Conservation (phyloP, 345 rosid genomes). For the Gossypium raimondii region DNA sequence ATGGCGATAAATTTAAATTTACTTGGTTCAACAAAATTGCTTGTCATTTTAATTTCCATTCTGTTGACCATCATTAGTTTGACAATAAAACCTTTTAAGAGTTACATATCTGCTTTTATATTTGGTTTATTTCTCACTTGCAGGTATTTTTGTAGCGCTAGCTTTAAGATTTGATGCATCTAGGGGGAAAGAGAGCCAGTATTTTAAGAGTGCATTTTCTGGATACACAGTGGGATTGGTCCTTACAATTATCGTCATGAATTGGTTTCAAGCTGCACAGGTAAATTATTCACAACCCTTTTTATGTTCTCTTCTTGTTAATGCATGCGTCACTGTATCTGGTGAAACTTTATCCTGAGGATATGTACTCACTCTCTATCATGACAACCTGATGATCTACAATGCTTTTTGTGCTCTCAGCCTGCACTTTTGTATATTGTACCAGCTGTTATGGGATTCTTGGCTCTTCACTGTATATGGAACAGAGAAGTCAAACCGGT, state of each 20-base stretch:
- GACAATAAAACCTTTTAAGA: background rate
- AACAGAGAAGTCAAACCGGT: constrained; percentile 95
- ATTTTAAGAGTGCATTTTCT: constrained; percentile 89
- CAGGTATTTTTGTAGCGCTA: constrained; percentile 96
- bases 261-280: constrained; percentile 99
- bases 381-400: background rate
- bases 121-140: constrained; percentile 4
- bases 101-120: background rate
- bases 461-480: constrained; percentile 86
- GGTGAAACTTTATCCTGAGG: background rate
- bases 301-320: background rate
- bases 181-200: constrained; percentile 76
- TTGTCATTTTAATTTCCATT: background rate
- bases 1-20: background rate
- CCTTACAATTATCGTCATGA: constrained; percentile 89
- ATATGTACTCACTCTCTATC: background rate
- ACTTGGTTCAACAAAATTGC: background rate
- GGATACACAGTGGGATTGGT: constrained; percentile 76
- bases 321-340: background rate
- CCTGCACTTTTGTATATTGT: constrained; percentile 96
- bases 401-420: constrained; percentile 35
- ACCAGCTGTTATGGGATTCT: constrained; percentile 85
- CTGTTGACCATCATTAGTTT: background rate
- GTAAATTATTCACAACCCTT: constrained; percentile 27
- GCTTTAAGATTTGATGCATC: constrained; percentile 93